Base-by-base conservation (phyloP, 352 stramenopile genomes). In the Globisporangium splendens region DNA sequence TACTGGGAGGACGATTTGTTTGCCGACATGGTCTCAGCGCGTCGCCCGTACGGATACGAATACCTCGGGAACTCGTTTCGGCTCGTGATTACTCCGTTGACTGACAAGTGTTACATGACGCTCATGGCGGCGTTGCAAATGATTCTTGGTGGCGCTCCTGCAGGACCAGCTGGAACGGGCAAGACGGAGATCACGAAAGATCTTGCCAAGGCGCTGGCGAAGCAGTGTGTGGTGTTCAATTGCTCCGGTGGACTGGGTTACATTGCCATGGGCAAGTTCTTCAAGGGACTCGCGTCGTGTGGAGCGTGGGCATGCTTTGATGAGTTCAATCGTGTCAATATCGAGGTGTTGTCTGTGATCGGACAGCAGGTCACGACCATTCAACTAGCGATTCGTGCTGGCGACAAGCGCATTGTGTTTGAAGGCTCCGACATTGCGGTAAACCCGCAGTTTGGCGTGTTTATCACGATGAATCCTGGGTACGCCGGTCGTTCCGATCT, bases 311-410 rank as follows among this genome's bases (percentile, higher is more conserved):
- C 92, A 8, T 98, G 93, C 61, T 98, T 98, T 50, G 94, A 98
- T 47, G 94, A 98, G 77, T 98, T 98, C 70, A 98, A 98, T 61
- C 91, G 93, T 14, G 98, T 98, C 61, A 95, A 98, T 48, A 97
- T 98, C 31, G 93, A 98, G 66, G 89, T 96, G 18, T 44, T 95
- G 21, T 93, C 84, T 0, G 86, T 95, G 53, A 89, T 95, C 47
- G 86, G 83, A 0, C 86, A 95, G 60, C 86, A 95, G 77, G 76
- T 95, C 20, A 92, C 80, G 13, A 95, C 86, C 13, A 75, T 95
- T 24, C 83, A 93, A 61, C 85, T 97, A 38, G 93, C 87, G 6
- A 96, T 96, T 65, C 77, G 86, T 17, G 83, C 87, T 17, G 73
- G 86, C 43, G 80, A 96, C 48, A 91, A 96, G 60, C 70, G 91